Evolutionary conservation across 2,329 filamentous ascomycete species (phyloP).

Genomic region (Cladophialophora bantiana): DNA sequence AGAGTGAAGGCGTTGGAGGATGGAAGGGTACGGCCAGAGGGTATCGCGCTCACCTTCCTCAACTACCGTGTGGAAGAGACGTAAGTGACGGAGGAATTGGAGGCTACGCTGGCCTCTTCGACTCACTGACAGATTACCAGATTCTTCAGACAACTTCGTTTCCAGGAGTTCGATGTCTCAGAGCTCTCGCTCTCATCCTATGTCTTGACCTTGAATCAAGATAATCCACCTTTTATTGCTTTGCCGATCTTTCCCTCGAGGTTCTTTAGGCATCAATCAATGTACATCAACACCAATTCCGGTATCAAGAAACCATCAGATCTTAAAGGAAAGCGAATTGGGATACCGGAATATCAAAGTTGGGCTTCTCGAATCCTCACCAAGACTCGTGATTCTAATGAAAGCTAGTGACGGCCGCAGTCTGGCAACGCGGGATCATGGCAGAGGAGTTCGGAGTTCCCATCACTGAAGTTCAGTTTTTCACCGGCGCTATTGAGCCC

Average conservation of each 20-base stretch:
- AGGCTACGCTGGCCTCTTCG: too few relatives aligned
- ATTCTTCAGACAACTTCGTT: conserved; percentile 25
- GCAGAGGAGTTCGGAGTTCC: conserved; percentile 36
- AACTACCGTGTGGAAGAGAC: conserved; percentile 29
- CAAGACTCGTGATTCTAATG: neutral
- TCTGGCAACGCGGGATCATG: conserved; percentile 38
- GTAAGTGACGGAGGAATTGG: neutral
- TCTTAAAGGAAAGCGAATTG: conserved; percentile 35
- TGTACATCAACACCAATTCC: conserved; percentile 23
- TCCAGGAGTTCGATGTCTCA: conserved; percentile 41
- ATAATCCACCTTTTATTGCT: conserved; percentile 37
- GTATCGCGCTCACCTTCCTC: conserved; percentile 46
- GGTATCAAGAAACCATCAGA: conserved; percentile 32
- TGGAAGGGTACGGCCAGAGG: conserved; percentile 42
- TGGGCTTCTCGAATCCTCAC: neutral
- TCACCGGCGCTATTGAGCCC: conserved; percentile 18
- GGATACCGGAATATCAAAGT: conserved; percentile 36
- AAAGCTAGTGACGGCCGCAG: conserved; percentile 35
- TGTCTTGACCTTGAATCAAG: conserved; percentile 30
- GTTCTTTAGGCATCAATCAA: conserved; percentile 32
- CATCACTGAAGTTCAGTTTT: conserved; percentile 30
- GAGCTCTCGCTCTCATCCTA: conserved; percentile 41
- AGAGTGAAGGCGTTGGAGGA: conserved; percentile 43
- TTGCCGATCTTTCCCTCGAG: conserved; percentile 41
- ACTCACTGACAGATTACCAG: conserved; percentile 4